These are phyloP conservation scores for Candida dendrica DNA, from an alignment of 805 yeast species.

Conservation along the genomic window DNA sequence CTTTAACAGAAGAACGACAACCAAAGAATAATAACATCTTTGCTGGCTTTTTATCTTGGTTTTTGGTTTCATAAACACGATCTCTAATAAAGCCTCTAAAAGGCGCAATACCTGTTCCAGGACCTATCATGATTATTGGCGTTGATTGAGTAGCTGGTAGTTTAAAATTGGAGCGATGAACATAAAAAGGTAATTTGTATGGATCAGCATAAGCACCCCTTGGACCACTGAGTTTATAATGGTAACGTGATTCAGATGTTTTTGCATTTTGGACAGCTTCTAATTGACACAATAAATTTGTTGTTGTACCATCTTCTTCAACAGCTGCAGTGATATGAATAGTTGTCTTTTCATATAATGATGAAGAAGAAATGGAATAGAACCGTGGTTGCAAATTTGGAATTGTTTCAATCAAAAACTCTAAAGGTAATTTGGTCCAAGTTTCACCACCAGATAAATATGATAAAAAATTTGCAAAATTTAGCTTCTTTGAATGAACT, in stretches of 20 bases:
- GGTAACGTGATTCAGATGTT: conserved; percentile 33
- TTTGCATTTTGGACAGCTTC: conserved; percentile 50
- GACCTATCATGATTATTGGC: conserved; percentile 90
- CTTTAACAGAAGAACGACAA: conserved; percentile 71
- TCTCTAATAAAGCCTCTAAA: conserved; percentile 93
- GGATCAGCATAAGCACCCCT: conserved; percentile 35
- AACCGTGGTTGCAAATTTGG: conserved; percentile 88
- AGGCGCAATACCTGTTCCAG: conserved; percentile 99
- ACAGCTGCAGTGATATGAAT: conserved; percentile 90
- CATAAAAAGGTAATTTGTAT: conserved; percentile 77
- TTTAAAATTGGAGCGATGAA: conserved; percentile 91
- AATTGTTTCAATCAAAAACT: conserved; percentile 72
- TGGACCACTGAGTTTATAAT: conserved; percentile 81
- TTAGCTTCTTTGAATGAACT: conserved; percentile 53
- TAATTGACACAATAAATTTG: conserved; percentile 75
- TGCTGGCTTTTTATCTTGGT: conserved; percentile 51
- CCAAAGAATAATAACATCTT: conserved; percentile 78
- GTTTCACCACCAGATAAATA: conserved; percentile 50
- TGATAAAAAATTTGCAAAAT: conserved; percentile 72
- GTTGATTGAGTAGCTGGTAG: conserved; percentile 76
- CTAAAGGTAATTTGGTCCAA: conserved; percentile 78
- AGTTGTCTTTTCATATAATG: conserved; percentile 63
- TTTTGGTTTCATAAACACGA: conserved; percentile 49
- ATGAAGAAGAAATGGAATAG: conserved; percentile 91
- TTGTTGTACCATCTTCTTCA: conserved; percentile 78